Percentiles rank a stretch among this genome's conserved stretches.
These are phyloP conservation scores for Russula sp. DNA, from an alignment of 768 basidiomycete species.

Conservation along the genomic window DNA sequence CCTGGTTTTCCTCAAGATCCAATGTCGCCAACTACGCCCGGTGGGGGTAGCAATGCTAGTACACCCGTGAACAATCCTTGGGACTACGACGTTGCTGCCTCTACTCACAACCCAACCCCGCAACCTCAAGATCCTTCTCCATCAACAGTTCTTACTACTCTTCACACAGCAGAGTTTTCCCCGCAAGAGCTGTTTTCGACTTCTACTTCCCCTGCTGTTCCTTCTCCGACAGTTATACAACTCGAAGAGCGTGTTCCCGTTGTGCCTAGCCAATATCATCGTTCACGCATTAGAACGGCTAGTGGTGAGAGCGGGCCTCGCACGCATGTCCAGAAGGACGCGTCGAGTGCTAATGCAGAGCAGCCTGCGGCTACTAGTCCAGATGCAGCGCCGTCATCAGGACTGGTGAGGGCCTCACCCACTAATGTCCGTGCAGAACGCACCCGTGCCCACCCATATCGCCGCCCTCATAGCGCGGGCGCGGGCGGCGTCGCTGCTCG, in stretches of 20 bases:
- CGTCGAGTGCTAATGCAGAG: constrained; percentile 11
- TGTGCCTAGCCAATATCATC: constrained; percentile 23
- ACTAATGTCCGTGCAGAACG: constrained; percentile 16
- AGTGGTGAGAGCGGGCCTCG: constrained; percentile 21
- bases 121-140: constrained; percentile 15
- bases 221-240: constrained; percentile 21
- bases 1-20: constrained; percentile 15
- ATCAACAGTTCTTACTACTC: constrained; percentile 15
- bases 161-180: constrained; percentile 21
- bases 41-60: constrained; percentile 21
- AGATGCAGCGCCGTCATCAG: constrained; percentile 10
- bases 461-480: constrained; percentile 21
- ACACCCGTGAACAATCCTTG: constrained; percentile 23
- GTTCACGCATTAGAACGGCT: constrained; percentile 14
- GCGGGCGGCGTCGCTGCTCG: constrained; percentile 2
- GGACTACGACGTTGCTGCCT: constrained; percentile 21
- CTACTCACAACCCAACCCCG: constrained; percentile 5
- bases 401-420: constrained; percentile 13
- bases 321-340: constrained; percentile 17
- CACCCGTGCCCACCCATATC: constrained; percentile 23
- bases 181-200: constrained; percentile 16
- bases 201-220: constrained; percentile 8
- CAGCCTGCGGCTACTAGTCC: constrained; percentile 12
- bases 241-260: constrained; percentile 24
- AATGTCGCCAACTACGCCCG: constrained; percentile 21